phyloP scores from a whole-genome alignment of 2,329 filamentous ascomycete species.

The Xylogone sp. region DNA sequence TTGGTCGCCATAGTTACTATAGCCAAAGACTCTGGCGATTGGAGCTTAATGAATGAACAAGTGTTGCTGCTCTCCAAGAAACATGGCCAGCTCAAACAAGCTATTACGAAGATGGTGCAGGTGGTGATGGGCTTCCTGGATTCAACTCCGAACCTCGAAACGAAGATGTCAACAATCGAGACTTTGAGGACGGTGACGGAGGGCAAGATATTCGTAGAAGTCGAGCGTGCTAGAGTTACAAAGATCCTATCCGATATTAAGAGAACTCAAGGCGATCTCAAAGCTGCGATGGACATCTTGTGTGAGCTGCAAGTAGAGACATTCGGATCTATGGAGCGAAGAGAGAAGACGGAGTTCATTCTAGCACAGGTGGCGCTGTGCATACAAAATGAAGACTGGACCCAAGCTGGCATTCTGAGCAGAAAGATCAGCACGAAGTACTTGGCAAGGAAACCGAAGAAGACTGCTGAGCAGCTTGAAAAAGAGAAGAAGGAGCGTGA shows the following conservation, averaged over 20 bases:
- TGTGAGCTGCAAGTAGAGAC: constrained; percentile 99
- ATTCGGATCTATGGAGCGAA: constrained; percentile 94
- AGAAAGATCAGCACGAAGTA: constrained; percentile 97
- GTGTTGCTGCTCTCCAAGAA: constrained; percentile 96
- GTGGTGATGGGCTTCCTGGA: constrained; percentile 90
- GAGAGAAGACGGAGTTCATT: constrained; percentile 99
- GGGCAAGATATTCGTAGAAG: constrained; percentile 99
- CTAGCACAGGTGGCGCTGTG: constrained; percentile 90
- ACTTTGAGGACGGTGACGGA: constrained; percentile 94
- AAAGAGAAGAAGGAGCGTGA: constrained; percentile 87
- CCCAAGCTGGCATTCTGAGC: constrained; percentile 86
- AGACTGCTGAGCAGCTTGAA: constrained; percentile 82
- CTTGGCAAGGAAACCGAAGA: constrained; percentile 85
- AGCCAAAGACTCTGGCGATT: constrained; percentile 89
- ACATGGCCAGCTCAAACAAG: constrained; percentile 99
- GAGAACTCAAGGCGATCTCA: constrained; percentile 89
- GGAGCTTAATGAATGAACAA: constrained; percentile 94
- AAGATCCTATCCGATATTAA: constrained; percentile 96
- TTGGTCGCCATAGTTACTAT: constrained; percentile 87
- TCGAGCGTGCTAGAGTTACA: constrained; percentile 93
- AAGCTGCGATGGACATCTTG: constrained; percentile 84
- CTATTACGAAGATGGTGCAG: constrained; percentile 98
- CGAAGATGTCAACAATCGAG: constrained; percentile 91
- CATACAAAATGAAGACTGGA: constrained; percentile 95
- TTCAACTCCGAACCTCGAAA: constrained; percentile 77